A percentile compares a stretch with the other conserved stretches of the same genome.
Conservation (phyloP, 495 filamentous ascomycete species). For the Xylaria nigripes region DNA sequence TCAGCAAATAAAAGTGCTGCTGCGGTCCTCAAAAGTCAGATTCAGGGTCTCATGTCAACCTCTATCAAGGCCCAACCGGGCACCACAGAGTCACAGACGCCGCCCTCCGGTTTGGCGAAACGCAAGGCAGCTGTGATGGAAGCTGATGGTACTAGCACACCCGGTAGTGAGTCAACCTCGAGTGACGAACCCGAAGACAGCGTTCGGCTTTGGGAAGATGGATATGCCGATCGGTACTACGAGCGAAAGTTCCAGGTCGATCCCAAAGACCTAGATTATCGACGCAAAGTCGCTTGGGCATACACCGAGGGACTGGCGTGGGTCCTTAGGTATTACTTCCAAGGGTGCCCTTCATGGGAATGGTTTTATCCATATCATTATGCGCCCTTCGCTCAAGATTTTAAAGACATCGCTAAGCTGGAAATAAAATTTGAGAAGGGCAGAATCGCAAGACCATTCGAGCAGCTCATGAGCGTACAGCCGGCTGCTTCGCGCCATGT, state of each 20-base stretch:
- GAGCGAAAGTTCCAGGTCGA: slow-evolving; percentile 93
- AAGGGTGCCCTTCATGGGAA: slow-evolving; percentile 95
- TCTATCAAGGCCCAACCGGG: slow-evolving; percentile 14
- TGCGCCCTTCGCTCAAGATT: slow-evolving; percentile 93
- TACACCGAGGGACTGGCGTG: slow-evolving; percentile 98
- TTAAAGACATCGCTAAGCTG: slow-evolving; percentile 73
- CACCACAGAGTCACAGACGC: slow-evolving; percentile 17
- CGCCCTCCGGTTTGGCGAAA: slow-evolving; percentile 42
- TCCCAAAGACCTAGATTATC: slow-evolving; percentile 72
- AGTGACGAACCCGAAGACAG: slow-evolving; percentile 54
- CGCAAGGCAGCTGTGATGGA: slow-evolving; percentile 54
- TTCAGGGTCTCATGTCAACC: slow-evolving; percentile 45
- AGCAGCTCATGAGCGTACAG: slow-evolving; percentile 97
- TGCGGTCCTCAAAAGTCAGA: slow-evolving; percentile 73
- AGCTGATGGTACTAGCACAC: slow-evolving; percentile 46
- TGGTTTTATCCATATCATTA: slow-evolving; percentile 99
- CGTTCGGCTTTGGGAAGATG: slow-evolving; percentile 88
- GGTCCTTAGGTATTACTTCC: slow-evolving; percentile 97
- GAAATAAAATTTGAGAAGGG: slow-evolving; percentile 79
- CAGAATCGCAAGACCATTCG: slow-evolving; percentile 79
- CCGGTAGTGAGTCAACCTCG: slow-evolving; percentile 38
- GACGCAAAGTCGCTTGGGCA: slow-evolving; percentile 80
- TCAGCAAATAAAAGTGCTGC: slow-evolving; percentile 91
- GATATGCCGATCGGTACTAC: slow-evolving; percentile 93
- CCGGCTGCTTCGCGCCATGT: slow-evolving; percentile 88